Evolutionary conservation across 1,284 basidiomycete genomes (phyloP).

Genomic region (Trichosporon inkin): DNA sequence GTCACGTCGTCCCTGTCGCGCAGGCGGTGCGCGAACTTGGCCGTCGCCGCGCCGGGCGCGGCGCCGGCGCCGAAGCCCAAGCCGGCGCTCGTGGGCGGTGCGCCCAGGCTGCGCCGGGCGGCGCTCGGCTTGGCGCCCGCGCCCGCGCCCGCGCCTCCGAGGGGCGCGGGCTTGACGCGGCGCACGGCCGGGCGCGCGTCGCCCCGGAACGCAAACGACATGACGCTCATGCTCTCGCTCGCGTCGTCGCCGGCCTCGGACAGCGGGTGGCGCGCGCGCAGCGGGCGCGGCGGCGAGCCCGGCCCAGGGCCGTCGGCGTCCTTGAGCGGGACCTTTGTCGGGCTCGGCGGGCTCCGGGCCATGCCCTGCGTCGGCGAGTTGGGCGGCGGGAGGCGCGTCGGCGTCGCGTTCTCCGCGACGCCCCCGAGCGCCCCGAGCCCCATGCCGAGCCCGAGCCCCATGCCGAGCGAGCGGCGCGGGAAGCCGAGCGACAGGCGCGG

Average conservation of each 20-base stretch:
- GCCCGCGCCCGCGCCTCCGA: neutral
- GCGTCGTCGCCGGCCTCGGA: slow-evolving; percentile 12
- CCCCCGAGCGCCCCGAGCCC: slow-evolving; percentile 15
- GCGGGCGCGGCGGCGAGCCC: slow-evolving; percentile 12
- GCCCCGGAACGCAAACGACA: slow-evolving; percentile 42
- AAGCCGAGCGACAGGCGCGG: neutral
- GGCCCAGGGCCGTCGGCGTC: slow-evolving; percentile 13
- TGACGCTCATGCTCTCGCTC: slow-evolving; percentile 39
- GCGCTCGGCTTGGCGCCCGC: neutral
- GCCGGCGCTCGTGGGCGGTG: slow-evolving; percentile 16
- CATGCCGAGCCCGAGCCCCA: slow-evolving; percentile 9
- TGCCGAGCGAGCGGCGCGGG: slow-evolving; percentile 9
- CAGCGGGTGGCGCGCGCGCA: slow-evolving; percentile 6
- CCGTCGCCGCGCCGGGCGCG: slow-evolving; percentile 30
- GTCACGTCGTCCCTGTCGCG: slow-evolving; percentile 25
- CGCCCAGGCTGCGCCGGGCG: slow-evolving; percentile 21
- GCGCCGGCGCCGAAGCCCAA: too few species aligned
- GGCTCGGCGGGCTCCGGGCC: neutral
- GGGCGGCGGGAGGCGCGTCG: neutral
- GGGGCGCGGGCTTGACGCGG: neutral
- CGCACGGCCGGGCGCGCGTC: slow-evolving; percentile 13
- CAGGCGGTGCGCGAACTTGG: slow-evolving; percentile 45
- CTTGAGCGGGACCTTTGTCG: slow-evolving; percentile 13
- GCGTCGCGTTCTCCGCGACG: slow-evolving; percentile 11
- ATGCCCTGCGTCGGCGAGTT: slow-evolving; percentile 7